A percentile compares a stretch with the other conserved stretches of the same genome.
Conservation (phyloP, 805 yeast species). For the Henningerozyma blattae region DNA sequence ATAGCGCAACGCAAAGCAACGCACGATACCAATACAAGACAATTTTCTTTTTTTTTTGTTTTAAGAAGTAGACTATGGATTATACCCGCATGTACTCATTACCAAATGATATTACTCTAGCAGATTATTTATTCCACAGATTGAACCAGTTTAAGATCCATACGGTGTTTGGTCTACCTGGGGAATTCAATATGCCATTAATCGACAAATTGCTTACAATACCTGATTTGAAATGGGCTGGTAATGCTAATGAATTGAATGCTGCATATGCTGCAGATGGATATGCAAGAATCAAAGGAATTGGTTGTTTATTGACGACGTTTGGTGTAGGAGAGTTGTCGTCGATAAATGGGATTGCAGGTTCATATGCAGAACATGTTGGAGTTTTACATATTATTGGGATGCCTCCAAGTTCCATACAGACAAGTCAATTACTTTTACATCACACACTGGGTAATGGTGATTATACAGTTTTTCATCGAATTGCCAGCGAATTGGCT, state of each 20-base stretch:
- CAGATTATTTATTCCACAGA: slow-evolving; percentile 54
- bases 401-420: slow-evolving; percentile 38
- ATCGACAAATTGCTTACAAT: slow-evolving; percentile 51
- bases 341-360: slow-evolving; percentile 74
- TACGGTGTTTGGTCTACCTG: slow-evolving; percentile 65
- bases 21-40: no score
- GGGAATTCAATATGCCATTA: slow-evolving; percentile 55
- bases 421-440: slow-evolving; percentile 37
- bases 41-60: no score
- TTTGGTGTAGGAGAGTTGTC: slow-evolving; percentile 87
- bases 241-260: slow-evolving; percentile 80
- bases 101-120: slow-evolving; percentile 33
- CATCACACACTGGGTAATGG: slow-evolving; percentile 75
- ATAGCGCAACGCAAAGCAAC: no score
- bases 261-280: slow-evolving; percentile 91
- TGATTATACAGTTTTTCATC: slow-evolving; percentile 55
- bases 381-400: slow-evolving; percentile 84
- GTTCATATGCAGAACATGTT: slow-evolving; percentile 72
- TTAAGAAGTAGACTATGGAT: no score
- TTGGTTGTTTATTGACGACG: slow-evolving; percentile 37
- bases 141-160: slow-evolving; percentile 37
- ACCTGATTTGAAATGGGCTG: slow-evolving; percentile 53
- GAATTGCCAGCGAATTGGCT: slow-evolving; percentile 57
- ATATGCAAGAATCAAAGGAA: slow-evolving; percentile 43
- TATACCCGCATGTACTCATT: slow-evolving; percentile 7